Evolutionary conservation across 148 eudicot genomes (phyloP), one percentile per base, ranked within the genome.

Genomic region (Gaultheria prostrata): DNA sequence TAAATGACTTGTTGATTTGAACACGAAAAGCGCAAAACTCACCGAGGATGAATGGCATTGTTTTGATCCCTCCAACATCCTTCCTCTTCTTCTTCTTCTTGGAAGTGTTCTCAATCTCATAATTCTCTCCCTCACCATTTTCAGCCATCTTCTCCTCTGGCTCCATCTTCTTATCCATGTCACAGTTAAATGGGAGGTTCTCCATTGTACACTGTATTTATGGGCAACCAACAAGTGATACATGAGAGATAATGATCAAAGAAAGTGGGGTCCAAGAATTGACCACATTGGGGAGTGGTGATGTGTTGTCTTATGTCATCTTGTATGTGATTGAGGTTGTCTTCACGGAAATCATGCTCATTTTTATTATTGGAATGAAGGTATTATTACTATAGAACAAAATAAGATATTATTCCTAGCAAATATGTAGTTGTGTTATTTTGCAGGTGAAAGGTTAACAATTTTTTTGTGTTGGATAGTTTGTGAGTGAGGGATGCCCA

Each of bases 41-140:
- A 91, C 98, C 92, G 33, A 94, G 92, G 63, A 94, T 94, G 86
- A 94, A 94, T 17, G 98, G 98, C 95, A 94, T 90, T 45, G 95
- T 93, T 88, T 82, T 88, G 46, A 94, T 85, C 28, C 98, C 98
- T 3, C 98, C 98, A 17, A 83, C 89, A 86, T 83, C 71, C 33
- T 13, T 65, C 69, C 26, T 59, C 70, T 10, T 69, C 79, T 75
- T 87, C 77, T 71, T 85, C 15, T 35, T 80, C 83, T 80, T 24
- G 61, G 71, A 65, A 28, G 2, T 26, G 81, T 86, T 82, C 24
- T 83, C 77, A 77, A 4, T 48, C 39, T 83, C 86, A 78, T 84
- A 84, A 54, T 74, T 88, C 54, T 86, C 83, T 49, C 61, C 86
- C 18, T 73, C 53, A 12, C 46, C 84, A 43, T 76, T 48, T 76